Evolutionary conservation across 805 yeast genomes (phyloP).

Genomic region (Lipomyces spencermartinsiae): DNA sequence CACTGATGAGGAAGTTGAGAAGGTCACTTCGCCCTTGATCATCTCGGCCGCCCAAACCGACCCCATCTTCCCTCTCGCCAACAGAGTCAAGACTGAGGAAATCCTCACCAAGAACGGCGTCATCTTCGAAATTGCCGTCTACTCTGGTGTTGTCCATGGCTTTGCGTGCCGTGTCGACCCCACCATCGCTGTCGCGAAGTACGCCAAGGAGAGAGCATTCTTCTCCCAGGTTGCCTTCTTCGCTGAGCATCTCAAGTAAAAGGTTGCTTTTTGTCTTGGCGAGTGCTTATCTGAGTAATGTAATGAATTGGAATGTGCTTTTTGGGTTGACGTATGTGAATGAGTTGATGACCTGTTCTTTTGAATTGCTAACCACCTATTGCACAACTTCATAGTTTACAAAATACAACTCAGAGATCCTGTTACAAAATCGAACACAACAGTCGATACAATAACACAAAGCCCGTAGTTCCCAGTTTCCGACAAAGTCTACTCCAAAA

Average conservation of each 20-base stretch:
- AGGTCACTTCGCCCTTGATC: slow-evolving; percentile 65
- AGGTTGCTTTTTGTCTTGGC: not conserved
- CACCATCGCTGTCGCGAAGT: slow-evolving; percentile 22
- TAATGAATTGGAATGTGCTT: not conserved
- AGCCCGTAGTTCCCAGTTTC: too few relatives aligned
- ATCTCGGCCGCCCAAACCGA: slow-evolving; percentile 78
- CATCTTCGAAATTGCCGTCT: slow-evolving; percentile 65
- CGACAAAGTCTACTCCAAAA: not conserved
- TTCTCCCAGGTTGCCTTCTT: slow-evolving; percentile 29
- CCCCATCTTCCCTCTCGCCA: slow-evolving; percentile 63
- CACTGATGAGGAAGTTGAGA: slow-evolving; percentile 65
- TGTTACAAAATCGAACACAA: too few relatives aligned
- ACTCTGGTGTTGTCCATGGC: slow-evolving; percentile 74
- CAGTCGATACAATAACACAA: too few relatives aligned
- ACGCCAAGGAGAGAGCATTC: slow-evolving; percentile 39
- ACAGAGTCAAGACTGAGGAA: slow-evolving; percentile 66
- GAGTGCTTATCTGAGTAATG: not conserved
- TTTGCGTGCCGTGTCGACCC: slow-evolving; percentile 57
- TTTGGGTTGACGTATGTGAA: not conserved
- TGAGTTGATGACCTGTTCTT: not conserved
- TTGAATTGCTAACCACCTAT: too few relatives aligned
- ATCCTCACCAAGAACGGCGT: slow-evolving; percentile 60
- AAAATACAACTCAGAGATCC: too few relatives aligned
- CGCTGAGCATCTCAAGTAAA: slow-evolving; percentile 28
- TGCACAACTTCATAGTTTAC: too few relatives aligned